Base-by-base conservation (phyloP, 768 basidiomycete species). In the Coprinopsis sp. region DNA sequence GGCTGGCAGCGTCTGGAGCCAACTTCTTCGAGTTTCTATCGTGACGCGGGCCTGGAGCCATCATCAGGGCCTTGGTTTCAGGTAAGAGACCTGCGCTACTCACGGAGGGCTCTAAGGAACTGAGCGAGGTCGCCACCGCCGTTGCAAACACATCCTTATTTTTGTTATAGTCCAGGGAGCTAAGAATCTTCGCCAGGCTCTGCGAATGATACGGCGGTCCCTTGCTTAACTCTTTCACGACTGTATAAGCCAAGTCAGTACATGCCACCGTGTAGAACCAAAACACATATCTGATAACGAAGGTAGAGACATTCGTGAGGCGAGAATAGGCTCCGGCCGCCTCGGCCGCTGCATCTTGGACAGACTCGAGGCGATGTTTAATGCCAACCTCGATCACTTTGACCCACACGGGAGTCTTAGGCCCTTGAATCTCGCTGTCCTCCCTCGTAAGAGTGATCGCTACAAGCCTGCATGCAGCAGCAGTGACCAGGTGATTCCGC, bases 331-430 rank as follows among this genome's bases (percentile, higher is more conserved):
- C 63, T 3, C 77, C 74, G 69, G 91, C 75, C 5, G 87, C 84
- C 21, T 60, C 63, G 11, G 91, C 85, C 27, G 85, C 89, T 6
- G 84, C 81, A 54, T 87, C 81, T 64, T 94, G 94, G 3, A 87
- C 87, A 13, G 64, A 57, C 1, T 60, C 55, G 36, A 67, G 77
- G 50, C 81, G 72, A 59, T 89, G 82, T 63, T 83, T 87, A 49
- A 94, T 68, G 14, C 83, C 80, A 45, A 75, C 67, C 56, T 92
- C 83, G 30, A 93, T 64, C 33, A 95, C 66, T 33, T 73, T 68
- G 44, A 71, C 69, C 91, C 91, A 94, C 49, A 73, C 64, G 3
- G 80, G 76, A 13, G 77, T 71, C 30, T 70, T 65, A 11, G 77
- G 68, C 33, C 58, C 56, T 19, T 68, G 52, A 40, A 67, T 51